Conservation (phyloP, 257 asterid genomes). For the Vinca minor region DNA sequence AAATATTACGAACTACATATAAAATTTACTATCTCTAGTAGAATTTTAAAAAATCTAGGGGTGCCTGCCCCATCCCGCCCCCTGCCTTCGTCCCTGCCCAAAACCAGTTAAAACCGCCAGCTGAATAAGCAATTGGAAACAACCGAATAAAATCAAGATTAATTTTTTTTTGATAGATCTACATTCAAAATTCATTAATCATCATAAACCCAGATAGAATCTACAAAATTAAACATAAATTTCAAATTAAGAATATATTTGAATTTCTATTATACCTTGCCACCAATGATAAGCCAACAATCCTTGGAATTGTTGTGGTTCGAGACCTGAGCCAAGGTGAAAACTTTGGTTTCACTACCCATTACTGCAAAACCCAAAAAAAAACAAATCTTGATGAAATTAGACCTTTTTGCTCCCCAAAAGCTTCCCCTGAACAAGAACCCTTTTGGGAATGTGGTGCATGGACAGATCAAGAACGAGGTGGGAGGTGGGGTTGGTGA, state of each 20-base stretch:
- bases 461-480: background rate
- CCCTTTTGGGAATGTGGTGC: background rate
- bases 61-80: too few relatives aligned
- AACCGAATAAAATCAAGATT: background rate
- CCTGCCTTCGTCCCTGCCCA: too few relatives aligned
- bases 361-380: constrained; percentile 15
- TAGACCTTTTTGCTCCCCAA: background rate
- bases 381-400: background rate
- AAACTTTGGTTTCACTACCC: constrained; percentile 43
- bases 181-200: constrained; percentile 10
- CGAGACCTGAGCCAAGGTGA: constrained; percentile 60
- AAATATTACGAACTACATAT: too few relatives aligned
- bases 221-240: background rate
- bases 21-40: too few relatives aligned
- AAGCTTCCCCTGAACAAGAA: background rate
- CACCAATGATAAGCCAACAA: constrained; percentile 68
- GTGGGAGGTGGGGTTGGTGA: background rate
- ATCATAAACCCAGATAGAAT: constrained; percentile 8
- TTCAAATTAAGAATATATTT: background rate
- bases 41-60: too few relatives aligned
- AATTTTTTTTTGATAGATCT: constrained; percentile 24
- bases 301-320: constrained; percentile 71
- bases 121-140: background rate
- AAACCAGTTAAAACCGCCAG: background rate
- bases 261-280: too few relatives aligned